Evolutionary conservation across 2,329 filamentous ascomycete species (phyloP), one percentile per base, ranked within the genome.

Genomic region (Diaporthe caulivora): DNA sequence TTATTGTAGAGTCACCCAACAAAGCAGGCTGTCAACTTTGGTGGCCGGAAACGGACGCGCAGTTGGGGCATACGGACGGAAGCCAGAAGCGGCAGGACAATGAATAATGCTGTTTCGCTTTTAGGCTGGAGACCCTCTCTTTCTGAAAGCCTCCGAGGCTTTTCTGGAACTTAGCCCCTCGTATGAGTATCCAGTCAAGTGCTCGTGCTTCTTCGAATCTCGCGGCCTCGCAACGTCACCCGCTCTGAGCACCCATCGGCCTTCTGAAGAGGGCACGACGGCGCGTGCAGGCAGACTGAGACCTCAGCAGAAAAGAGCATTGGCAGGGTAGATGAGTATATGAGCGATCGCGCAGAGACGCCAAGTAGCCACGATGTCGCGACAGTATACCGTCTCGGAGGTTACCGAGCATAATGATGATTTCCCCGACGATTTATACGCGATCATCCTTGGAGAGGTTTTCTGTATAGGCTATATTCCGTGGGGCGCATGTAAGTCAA

Each of bases 41-140:
- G 44, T 26, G 40, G 15, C 70, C 73, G 73, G 73, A 74, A 74
- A 65, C 73, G 67, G 73, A 44, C 29, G 44, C 24, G 53, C 3
- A 60, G 18, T n/a, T 21, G 29, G 26, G 26, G n/a, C 40, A 51
- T 31, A 42, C 47, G 29, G 31, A 44, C 49, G 18, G 60, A 17
- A 29, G 47, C 62, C 62, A 67, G 47, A 34, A 58, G 44, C 40
- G 47, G 31, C 51, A 37, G 24, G 31, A 70, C 34, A 70, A 72
- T 70, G 55, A 65, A 47, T 49, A 70, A 51, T 34, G 31, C 10
- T 40, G 47, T 24, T n/a, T 21, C 24, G 49, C 31, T 24, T 54
- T 47, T 37, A 64, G 58, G 49, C 37, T 44, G 47, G 37, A 13
- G 29, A 8, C 51, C 18, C 24, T n/a, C 24, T 54, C 13, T 18